phyloP scores from a whole-genome alignment of 2,329 filamentous ascomycete genomes.

The Davidsoniella neocaledoniae region DNA sequence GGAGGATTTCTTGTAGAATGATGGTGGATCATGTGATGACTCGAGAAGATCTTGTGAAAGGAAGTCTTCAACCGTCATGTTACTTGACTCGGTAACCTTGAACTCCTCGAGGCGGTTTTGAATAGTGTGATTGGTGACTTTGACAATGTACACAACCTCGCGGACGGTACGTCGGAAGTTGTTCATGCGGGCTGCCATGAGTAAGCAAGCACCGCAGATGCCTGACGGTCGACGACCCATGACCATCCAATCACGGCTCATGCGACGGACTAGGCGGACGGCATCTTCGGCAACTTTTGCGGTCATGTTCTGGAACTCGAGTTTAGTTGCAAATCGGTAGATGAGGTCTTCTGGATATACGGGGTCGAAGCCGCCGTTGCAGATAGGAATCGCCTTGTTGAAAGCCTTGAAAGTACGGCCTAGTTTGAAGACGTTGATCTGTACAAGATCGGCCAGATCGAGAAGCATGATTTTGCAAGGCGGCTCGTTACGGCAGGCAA shows the following conservation, averaged over 20 bases:
- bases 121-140: constrained; percentile 86
- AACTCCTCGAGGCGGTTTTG: constrained; percentile 87
- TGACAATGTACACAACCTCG: constrained; percentile 96
- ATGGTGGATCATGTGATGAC: constrained; percentile 63
- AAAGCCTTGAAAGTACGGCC: constrained; percentile 80
- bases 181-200: constrained; percentile 94
- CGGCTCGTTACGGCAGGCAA: constrained; percentile 63
- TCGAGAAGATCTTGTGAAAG: constrained; percentile 55
- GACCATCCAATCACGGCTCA: constrained; percentile 96
- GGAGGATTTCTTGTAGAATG: constrained; percentile 52
- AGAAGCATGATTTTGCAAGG: constrained; percentile 85
- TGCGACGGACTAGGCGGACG: constrained; percentile 70
- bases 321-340: constrained; percentile 73
- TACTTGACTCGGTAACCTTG: constrained; percentile 67
- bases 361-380: constrained; percentile 47
- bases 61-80: constrained; percentile 77
- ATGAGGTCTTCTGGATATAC: constrained; percentile 83
- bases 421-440: constrained; percentile 81
- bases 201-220: constrained; percentile 82
- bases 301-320: constrained; percentile 74
- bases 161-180: constrained; percentile 86
- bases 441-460: constrained; percentile 71
- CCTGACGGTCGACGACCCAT: constrained; percentile 86
- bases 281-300: constrained; percentile 79
- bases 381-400: constrained; percentile 52